Evolutionary conservation across 164 flowering plant species (phyloP).

Genomic region (Berberis vulgaris): DNA sequence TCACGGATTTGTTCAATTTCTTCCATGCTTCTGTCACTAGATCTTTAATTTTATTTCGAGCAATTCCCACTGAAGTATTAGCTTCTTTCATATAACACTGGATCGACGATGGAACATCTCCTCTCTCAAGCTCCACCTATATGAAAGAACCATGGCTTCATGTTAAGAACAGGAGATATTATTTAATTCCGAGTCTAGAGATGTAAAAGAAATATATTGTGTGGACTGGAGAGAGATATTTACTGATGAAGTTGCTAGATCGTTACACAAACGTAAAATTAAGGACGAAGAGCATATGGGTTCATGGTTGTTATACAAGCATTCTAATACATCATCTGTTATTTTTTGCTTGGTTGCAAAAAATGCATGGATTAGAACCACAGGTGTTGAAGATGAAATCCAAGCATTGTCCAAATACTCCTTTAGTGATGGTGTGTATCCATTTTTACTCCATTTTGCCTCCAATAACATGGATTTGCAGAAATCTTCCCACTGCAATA

Average conservation of each 20-base stretch:
- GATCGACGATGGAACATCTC: slow-evolving; percentile 9
- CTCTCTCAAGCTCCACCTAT: slow-evolving; percentile 12
- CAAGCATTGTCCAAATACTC: slow-evolving; percentile 46
- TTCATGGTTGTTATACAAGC: slow-evolving; percentile 12
- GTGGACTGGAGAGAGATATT: background rate
- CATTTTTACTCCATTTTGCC: slow-evolving; percentile 41
- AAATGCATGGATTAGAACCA: slow-evolving; percentile 22
- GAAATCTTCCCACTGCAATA: slow-evolving; percentile 43
- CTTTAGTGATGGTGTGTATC: slow-evolving; percentile 29
- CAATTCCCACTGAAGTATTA: slow-evolving; percentile 6
- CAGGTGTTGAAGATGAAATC: slow-evolving; percentile 36
- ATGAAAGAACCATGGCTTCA: background rate
- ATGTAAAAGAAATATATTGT: background rate
- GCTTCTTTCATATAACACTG: slow-evolving; percentile 11
- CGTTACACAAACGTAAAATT: slow-evolving; percentile 29
- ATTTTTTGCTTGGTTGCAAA: slow-evolving; percentile 9
- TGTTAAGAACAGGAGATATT: background rate
- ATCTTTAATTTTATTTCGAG: slow-evolving; percentile 5
- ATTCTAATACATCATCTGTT: slow-evolving; percentile 8
- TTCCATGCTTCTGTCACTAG: slow-evolving; percentile 11
- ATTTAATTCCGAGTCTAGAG: background rate
- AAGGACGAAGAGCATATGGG: slow-evolving; percentile 14
- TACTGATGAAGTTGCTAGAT: slow-evolving; percentile 27
- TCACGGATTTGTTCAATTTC: slow-evolving; percentile 9
- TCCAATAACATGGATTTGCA: slow-evolving; percentile 37